Evolutionary conservation across 345 rosid species (phyloP), one percentile per base, ranked within the genome.

Genomic region (Garcia nutans): DNA sequence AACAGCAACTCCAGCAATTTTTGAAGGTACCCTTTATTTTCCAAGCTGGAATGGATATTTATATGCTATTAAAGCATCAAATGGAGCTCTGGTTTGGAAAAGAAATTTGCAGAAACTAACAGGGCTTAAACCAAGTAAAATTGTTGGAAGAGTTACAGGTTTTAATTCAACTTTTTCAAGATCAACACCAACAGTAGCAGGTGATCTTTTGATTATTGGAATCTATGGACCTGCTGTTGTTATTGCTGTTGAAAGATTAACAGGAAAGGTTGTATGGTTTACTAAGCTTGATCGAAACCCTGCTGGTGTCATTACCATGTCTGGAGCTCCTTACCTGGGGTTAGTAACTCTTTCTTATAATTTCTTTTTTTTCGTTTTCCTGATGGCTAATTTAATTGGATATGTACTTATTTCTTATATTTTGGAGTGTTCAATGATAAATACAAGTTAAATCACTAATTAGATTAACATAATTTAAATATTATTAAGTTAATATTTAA

Each of bases 31-130:
- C 56, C 56, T 83, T 59, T 83, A 80, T 63, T 83, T 83, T 42
- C 81, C 86, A 23, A 73, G 83, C 77, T 80, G 83, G 86, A 78
- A 83, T 68, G 77, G 83, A 1, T 26, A 80, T 69, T 8, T 83
- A 3, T 66, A 77, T 50, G 83, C 84, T 0, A 79, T 83, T 0
- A 63, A 72, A 33, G 79, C 79, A 6, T 24, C 57, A 16, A 77
- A 83, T 61, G 83, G 86, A 1, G 54, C 79, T 24, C 81, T 74
- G 4, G 28, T 74, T 24, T 83, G 81, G 86, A 71, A 80, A 68
- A 49, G 74, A 49, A 66, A 57, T 26, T 49, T 77, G 74, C 75
- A 73, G 6, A 33, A 70, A 3, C 22, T 80, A 31, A 69, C 83
- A 0, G 79, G 77, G 4, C 15, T 76, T 60, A 69, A 47, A 1